phyloP scores from a whole-genome alignment of 148 eudicot species.

The Arbutus unedo region DNA sequence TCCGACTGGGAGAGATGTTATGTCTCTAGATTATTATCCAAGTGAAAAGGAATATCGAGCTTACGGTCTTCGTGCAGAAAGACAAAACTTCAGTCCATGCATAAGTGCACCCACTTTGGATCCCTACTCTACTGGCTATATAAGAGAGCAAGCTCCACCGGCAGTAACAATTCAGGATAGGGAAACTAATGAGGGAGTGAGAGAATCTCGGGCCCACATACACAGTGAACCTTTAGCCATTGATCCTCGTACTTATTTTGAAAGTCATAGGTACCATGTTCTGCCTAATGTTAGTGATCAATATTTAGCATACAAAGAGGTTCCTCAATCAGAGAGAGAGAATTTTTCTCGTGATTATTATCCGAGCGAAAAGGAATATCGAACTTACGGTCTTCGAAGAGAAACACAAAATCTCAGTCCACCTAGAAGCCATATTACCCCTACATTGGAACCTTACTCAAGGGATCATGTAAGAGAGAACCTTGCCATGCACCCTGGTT shows the following conservation, averaged over 20 bases:
- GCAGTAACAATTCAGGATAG: not conserved
- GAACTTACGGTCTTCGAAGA: slow-evolving; percentile 51
- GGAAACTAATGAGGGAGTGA: not conserved
- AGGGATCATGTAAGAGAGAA: slow-evolving; percentile 6
- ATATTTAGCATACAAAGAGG: not conserved
- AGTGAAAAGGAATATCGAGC: slow-evolving; percentile 54
- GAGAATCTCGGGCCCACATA: not conserved
- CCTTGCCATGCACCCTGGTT: not conserved
- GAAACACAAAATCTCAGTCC: slow-evolving; percentile 14
- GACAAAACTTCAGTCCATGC: not conserved
- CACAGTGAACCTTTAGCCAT: slow-evolving; percentile 4
- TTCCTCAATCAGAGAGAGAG: not conserved
- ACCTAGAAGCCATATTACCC: not conserved
- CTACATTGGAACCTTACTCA: slow-evolving; percentile 9
- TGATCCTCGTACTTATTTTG: not conserved
- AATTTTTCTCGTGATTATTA: not conserved
- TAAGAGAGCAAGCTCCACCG: not conserved
- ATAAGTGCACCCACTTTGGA: not conserved
- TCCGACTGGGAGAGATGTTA: slow-evolving; percentile 17
- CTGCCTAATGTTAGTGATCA: slow-evolving; percentile 15
- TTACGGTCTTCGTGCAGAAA: slow-evolving; percentile 7
- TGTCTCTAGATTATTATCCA: slow-evolving; percentile 25
- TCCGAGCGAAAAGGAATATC: slow-evolving; percentile 46
- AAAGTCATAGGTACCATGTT: not conserved
- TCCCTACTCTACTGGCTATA: not conserved